These are phyloP conservation scores for Saitozyma podzolica DNA, from an alignment of 768 basidiomycete genomes.

Conservation along the genomic window DNA sequence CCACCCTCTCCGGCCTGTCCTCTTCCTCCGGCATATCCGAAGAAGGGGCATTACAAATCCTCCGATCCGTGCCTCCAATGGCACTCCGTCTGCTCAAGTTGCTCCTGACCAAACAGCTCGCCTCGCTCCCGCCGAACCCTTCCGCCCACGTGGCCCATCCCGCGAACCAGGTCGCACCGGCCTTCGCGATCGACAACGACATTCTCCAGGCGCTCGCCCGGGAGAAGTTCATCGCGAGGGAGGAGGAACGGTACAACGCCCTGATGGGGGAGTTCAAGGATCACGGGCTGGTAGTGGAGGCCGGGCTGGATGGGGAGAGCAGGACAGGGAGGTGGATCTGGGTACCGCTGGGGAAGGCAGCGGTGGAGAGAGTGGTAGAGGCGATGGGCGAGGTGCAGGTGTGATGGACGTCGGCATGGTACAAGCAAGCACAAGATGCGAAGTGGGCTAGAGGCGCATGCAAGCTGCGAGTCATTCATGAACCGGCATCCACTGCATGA, in stretches of 20 bases:
- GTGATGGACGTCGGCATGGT: not conserved
- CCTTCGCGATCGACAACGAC: conserved; percentile 60
- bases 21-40: conserved; percentile 55
- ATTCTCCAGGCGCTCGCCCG: conserved; percentile 59
- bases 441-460: not conserved
- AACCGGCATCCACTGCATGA: no score
- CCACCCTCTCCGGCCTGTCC: conserved; percentile 43
- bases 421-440: not conserved
- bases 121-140: conserved; percentile 56
- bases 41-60: conserved; percentile 75
- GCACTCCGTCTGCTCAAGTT: conserved; percentile 78
- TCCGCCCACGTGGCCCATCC: conserved; percentile 51
- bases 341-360: conserved; percentile 82
- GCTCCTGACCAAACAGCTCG: conserved; percentile 69
- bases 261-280: conserved; percentile 88
- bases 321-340: conserved; percentile 67
- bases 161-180: conserved; percentile 65
- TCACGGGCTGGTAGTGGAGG: conserved; percentile 74
- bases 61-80: conserved; percentile 82
- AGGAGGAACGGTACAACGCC: conserved; percentile 77
- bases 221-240: conserved; percentile 83
- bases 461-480: no score
- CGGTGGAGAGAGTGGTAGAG: conserved; percentile 54
- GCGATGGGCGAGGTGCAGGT: conserved; percentile 7
- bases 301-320: conserved; percentile 53